A percentile compares a stretch with the other conserved stretches of the same genome.
Evolutionary conservation across 805 yeast species (phyloP).

Genomic region (Teunomyces aglyptinius): DNA sequence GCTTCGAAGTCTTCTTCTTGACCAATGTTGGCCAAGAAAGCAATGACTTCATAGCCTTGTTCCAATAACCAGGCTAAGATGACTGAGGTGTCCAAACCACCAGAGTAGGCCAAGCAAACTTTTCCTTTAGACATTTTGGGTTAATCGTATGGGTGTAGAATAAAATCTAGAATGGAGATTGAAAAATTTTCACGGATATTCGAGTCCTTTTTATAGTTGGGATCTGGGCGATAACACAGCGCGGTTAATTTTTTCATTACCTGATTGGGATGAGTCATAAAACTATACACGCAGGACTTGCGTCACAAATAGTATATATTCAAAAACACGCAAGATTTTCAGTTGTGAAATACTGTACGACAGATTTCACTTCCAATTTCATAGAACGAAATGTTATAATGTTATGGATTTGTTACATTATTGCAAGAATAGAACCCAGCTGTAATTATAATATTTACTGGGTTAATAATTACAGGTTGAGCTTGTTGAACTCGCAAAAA

Average conservation of each 20-base stretch:
- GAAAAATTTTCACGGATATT: conserved; percentile 12
- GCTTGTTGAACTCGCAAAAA: background rate
- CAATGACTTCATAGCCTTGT: conserved; percentile 96
- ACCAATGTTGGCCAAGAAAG: conserved; percentile 97
- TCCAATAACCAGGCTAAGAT: conserved; percentile 98
- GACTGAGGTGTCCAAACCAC: conserved; percentile 97
- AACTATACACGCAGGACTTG: conserved; percentile 3
- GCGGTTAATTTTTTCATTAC: conserved; percentile 26
- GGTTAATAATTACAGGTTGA: background rate
- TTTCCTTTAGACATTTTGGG: conserved; percentile 87
- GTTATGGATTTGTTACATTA: no score
- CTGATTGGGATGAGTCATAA: conserved; percentile 25
- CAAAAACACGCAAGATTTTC: no score
- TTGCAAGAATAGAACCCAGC: no score
- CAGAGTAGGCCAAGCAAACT: conserved; percentile 98
- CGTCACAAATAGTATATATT: no score
- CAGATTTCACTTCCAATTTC: no score
- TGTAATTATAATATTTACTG: background rate
- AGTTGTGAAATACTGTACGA: no score
- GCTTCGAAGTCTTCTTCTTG: conserved; percentile 99
- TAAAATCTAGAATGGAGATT: conserved; percentile 2
- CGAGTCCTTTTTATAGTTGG: conserved; percentile 16
- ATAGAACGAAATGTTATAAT: no score
- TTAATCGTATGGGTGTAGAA: conserved; percentile 1
- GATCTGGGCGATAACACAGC: conserved; percentile 22